Percentiles rank a stretch among this genome's conserved stretches.
These are phyloP conservation scores for Saccharum spontaneum DNA, from an alignment of 176 grass and related monocot genomes.

Conservation along the genomic window DNA sequence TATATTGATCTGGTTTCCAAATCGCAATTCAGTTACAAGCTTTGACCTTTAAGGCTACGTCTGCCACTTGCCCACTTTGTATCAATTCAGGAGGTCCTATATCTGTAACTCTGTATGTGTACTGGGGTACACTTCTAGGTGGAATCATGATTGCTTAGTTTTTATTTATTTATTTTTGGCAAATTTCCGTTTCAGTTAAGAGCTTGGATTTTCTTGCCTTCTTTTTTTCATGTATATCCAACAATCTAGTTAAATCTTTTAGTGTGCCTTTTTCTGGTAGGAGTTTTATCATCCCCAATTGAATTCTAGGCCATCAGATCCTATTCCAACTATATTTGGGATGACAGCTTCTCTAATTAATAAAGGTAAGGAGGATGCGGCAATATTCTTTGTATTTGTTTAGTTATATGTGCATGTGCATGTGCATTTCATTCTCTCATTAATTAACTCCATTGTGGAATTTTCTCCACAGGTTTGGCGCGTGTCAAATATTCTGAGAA, in stretches of 20 bases:
- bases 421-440: background rate
- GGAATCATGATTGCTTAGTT: background rate
- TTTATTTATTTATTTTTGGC: background rate
- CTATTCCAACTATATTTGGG: constrained; percentile 78
- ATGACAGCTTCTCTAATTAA: constrained; percentile 74
- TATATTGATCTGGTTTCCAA: background rate
- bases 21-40: background rate
- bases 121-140: background rate
- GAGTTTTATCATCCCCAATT: constrained; percentile 73
- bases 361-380: constrained; percentile 46
- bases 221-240: background rate
- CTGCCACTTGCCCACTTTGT: background rate
- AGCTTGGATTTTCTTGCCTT: background rate
- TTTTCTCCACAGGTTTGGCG: constrained; percentile 34
- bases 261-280: constrained; percentile 43
- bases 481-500: constrained; percentile 6
- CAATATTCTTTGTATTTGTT: background rate
- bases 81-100: background rate
- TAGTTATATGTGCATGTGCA: background rate
- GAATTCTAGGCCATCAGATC: constrained; percentile 31
- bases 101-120: background rate
- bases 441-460: background rate
- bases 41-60: background rate
- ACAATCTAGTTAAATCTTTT: constrained; percentile 27
- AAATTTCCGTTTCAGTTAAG: background rate